phyloP scores from a whole-genome alignment of 306 rosid genomes.

The Vigna unguiculata region DNA sequence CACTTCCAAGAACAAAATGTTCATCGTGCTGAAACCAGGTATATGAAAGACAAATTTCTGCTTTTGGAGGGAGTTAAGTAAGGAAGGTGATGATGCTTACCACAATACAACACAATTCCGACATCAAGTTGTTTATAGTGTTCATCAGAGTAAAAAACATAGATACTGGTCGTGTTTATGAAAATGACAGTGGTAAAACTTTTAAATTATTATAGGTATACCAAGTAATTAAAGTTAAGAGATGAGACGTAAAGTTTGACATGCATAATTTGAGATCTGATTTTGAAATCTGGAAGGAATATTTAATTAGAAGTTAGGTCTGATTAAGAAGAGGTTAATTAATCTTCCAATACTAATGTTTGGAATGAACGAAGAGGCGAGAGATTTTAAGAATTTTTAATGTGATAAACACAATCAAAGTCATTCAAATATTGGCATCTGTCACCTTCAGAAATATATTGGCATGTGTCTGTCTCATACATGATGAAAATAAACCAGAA shows the following conservation, averaged over 20 bases:
- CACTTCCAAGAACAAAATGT: not conserved
- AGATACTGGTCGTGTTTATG: not conserved
- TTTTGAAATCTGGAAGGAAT: not conserved
- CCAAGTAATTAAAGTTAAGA: not conserved
- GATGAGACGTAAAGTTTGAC: not conserved
- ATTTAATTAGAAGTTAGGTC: not conserved
- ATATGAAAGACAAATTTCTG: constrained; percentile 5
- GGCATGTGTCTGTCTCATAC: not conserved
- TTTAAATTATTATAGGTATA: not conserved
- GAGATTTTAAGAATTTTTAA: not conserved
- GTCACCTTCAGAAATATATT: not conserved
- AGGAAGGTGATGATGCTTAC: not conserved
- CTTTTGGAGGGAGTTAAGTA: not conserved
- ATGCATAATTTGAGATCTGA: not conserved
- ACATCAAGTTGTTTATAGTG: not conserved
- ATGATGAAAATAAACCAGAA: not conserved
- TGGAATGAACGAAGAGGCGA: not conserved
- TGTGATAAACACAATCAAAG: not conserved
- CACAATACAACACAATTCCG: not conserved
- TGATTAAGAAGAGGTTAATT: not conserved
- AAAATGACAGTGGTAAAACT: not conserved
- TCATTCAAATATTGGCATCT: no score
- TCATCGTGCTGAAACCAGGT: not conserved
- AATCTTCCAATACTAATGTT: not conserved
- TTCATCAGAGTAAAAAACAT: not conserved